phyloP scores from a whole-genome alignment of 2,329 filamentous ascomycete genomes.

The Penicillium sp. region DNA sequence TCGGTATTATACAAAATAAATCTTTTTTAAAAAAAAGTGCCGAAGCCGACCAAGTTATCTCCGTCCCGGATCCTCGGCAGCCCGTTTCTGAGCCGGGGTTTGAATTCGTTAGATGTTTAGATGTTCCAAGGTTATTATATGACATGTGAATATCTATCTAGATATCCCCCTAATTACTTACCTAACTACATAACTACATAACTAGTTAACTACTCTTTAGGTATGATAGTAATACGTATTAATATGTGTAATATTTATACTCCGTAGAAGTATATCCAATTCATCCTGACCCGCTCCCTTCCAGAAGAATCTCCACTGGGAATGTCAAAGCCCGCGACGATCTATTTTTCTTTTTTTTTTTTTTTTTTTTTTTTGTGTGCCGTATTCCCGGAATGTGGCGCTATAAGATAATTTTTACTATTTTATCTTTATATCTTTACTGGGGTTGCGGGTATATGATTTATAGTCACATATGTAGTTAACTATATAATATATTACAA shows the following conservation, averaged over 20 bases:
- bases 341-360: neutral
- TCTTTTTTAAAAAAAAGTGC: neutral
- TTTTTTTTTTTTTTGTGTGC: neutral
- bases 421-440: neutral
- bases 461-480: neutral
- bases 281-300: neutral
- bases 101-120: neutral
- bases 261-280: neutral
- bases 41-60: neutral
- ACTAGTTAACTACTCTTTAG: too few relatives aligned
- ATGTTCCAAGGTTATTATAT: neutral
- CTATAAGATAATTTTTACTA: neutral
- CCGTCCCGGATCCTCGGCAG: slow-evolving; percentile 9
- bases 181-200: too few relatives aligned
- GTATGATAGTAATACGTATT: too few relatives aligned
- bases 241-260: too few relatives aligned
- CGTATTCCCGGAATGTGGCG: slow-evolving; percentile 3
- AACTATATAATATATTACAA: too few relatives aligned
- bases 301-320: neutral
- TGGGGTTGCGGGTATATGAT: neutral
- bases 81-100: neutral
- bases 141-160: neutral
- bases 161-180: too few relatives aligned
- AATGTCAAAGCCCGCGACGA: neutral
- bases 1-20: too few relatives aligned